Conservation (phyloP, 1,139 yeast species). For the Pichia inconspicua region DNA sequence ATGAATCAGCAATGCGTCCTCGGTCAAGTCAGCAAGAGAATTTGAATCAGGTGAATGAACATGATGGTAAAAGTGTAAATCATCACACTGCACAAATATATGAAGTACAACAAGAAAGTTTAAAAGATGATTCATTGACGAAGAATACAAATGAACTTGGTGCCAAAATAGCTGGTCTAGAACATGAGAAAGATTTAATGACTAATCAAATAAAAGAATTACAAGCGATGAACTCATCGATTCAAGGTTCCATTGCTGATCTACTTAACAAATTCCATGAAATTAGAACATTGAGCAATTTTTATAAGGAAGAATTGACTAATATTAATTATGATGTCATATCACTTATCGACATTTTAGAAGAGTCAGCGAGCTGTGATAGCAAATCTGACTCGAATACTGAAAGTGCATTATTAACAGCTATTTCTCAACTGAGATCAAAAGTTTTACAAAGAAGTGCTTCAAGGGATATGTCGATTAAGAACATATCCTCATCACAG, state of each 20-base stretch:
- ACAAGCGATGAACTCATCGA: constrained; percentile 10
- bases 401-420: not conserved
- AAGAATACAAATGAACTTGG: not conserved
- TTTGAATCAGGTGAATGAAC: not conserved
- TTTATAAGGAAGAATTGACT: constrained; percentile 38
- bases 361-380: constrained; percentile 13
- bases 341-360: constrained; percentile 40
- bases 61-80: not conserved
- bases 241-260: constrained; percentile 26
- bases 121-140: not conserved
- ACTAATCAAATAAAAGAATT: constrained; percentile 8
- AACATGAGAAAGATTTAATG: constrained; percentile 3
- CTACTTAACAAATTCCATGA: constrained; percentile 35
- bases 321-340: constrained; percentile 45
- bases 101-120: not conserved
- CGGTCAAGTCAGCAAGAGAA: not conserved
- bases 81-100: not conserved
- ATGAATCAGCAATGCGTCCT: not conserved
- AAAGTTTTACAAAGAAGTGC: constrained; percentile 27
- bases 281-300: constrained; percentile 38
- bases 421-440: constrained; percentile 2
- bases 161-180: not conserved
- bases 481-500: constrained; percentile 8
- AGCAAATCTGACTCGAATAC: not conserved
- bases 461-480: constrained; percentile 25